Base-by-base conservation (phyloP, 2,329 filamentous ascomycete genomes). In the Sporothrix mexicana region DNA sequence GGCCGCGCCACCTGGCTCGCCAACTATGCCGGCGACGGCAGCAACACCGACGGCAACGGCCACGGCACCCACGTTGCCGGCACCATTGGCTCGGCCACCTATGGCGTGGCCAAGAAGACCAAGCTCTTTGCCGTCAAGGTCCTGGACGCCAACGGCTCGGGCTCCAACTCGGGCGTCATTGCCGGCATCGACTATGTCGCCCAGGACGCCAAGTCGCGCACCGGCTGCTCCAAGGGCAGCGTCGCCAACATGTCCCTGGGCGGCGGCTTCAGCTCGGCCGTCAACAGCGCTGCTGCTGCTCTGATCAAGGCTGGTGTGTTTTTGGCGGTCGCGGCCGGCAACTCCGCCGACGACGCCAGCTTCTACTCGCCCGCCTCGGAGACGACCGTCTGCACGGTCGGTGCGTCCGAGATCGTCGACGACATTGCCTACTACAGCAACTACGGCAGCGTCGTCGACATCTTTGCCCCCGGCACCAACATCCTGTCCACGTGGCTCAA, bases 241-340 rank as follows among this genome's bases (percentile, higher is more conserved):
- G 86, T 89, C 17, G 84, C 86, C 76, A 88, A 85, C 81, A 88
- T 89, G 87, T 88, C 85, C 17, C 84, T 90, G 3, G 87, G 88
- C 10, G 87, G 87, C 17, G 69, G 76, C 72, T 80, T 76, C 73
- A 86, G 85, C 2, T 73, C 80, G 1, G 78, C 86, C 12, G 76
- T 88, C 75, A 89, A 89, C 82, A 78, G 77, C 20, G 87, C 87
- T 9, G 86, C 87, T 9, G 81, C 81, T 41, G 80, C 79, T 71
- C 81, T 87, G 36, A 81, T 86, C 75, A 76, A 76, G 8, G 80
- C 82, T 0, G 87, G 86, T 15, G 80, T 88, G 74, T 87, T 88
- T 77, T 80, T 88, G 53, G 86, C 84, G 69, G 87, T 88, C 12
- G 87, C 88, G 2, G 88, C 87, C 20, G 88, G 88, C 59, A 89